phyloP scores from a whole-genome alignment of 2,329 filamentous ascomycete genomes.

The Ophiocordyceps robertsii region DNA sequence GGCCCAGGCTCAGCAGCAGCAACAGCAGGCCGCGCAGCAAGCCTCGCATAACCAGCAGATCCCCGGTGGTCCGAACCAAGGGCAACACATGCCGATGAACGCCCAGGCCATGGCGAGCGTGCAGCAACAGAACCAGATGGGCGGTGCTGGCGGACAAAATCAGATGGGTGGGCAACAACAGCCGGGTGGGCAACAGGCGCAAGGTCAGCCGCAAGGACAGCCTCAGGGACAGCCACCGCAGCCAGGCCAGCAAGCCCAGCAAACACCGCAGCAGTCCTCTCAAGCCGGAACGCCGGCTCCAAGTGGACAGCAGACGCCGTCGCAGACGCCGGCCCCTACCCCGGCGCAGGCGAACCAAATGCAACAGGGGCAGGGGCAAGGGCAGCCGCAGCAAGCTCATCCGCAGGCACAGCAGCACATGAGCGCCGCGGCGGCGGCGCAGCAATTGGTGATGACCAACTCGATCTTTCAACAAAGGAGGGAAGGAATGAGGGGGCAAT shows the following conservation, averaged over 20 bases:
- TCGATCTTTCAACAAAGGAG: conserved; percentile 29
- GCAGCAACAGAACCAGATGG: conserved; percentile 11
- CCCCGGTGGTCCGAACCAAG: conserved; percentile 27
- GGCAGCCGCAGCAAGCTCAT: conserved; percentile 16
- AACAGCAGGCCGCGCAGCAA: conserved; percentile 17
- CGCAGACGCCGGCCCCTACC: conserved; percentile 30
- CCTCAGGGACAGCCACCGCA: conserved; percentile 22
- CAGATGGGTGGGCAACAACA: conserved; percentile 8
- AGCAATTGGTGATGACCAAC: conserved; percentile 21
- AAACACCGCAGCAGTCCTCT: conserved; percentile 29
- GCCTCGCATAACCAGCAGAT: conserved; percentile 23
- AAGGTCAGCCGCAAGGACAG: conserved; percentile 19
- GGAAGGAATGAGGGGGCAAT: conserved; percentile 41
- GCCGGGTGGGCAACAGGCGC: conserved; percentile 11
- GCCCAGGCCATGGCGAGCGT: conserved; percentile 30
- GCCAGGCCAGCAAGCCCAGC: conserved; percentile 17
- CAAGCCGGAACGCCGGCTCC: conserved; percentile 27
- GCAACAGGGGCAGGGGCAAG: conserved; percentile 19
- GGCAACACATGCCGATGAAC: conserved; percentile 34
- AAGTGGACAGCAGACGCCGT: conserved; percentile 31
- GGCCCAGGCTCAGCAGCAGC: conserved; percentile 18
- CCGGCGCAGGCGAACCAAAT: conserved; percentile 18
- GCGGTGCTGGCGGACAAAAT: conserved; percentile 4
- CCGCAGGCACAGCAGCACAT: conserved; percentile 16
- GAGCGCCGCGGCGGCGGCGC: conserved; percentile 14